Evolutionary conservation across 176 grass and related monocot species (phyloP), one percentile per base, ranked within the genome.

Genomic region (barley (Hordeum vulgare)): DNA sequence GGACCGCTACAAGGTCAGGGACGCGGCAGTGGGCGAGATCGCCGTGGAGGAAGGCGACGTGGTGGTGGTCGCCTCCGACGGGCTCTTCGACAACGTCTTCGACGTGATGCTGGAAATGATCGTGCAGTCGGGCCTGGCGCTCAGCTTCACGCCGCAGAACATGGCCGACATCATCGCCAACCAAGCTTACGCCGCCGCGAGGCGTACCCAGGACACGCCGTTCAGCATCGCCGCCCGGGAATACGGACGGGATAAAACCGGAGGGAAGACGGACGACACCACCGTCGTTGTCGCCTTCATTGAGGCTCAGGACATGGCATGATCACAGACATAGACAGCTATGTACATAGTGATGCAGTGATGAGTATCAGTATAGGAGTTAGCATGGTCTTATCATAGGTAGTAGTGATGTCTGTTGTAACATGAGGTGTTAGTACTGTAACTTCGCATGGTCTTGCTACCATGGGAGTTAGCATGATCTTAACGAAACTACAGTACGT

Each of bases 51-150:
- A 78, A 25, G 88, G 88, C 11, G 80, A 90, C 68, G 26, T 86
- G 0, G 49, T 90, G 42, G 61, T 90, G 29, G 74, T 49, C 6
- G 88, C 75, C 10, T 86, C 88, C 0, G 88, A 90, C 37, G 88
- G 88, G 8, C 29, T 86, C 3, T 86, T 90, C 12, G 88, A 90
- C 75, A 90, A 90, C 28, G 44, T 90, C 75, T 61, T 56, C 0
- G 80, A 86, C 28, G 15, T 4, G 1, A 70, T 79, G 66, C 15
- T 90, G 6, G 79, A 62, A 11, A 42, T 11, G 13, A 34, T 83
- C 15, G 84, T 79, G 35, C 26, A 31, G 45, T 58, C 71, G 24
- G 65, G 79, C 29, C 59, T 11, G 33, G 35, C 14, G 11, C 42
- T 90, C 2, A 72, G 66, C 5, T 58, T 79, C 27, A 36, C 79